Percentiles rank a stretch among this genome's conserved stretches.
phyloP scores from a whole-genome alignment of 2,329 filamentous ascomycete species.

The Talaromyces albobiverticillius region DNA sequence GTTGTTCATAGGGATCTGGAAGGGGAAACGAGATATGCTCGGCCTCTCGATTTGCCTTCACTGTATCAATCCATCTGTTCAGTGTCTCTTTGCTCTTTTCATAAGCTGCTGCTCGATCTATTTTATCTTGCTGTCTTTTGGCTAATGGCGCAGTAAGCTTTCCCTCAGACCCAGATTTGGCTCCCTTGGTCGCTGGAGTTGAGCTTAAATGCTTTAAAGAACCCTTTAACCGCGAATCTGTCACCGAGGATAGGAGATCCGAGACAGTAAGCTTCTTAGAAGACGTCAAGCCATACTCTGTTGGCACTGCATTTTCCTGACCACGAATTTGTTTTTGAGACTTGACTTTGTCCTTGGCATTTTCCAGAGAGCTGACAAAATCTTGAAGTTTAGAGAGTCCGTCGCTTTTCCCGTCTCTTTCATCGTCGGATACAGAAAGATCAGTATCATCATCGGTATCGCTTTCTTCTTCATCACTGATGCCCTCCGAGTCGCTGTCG shows the following conservation, averaged over 20 bases:
- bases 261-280: slow-evolving; percentile 70
- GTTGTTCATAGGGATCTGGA: slow-evolving; percentile 63
- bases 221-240: slow-evolving; percentile 73
- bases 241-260: slow-evolving; percentile 70
- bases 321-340: slow-evolving; percentile 39
- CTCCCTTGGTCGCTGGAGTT: slow-evolving; percentile 38
- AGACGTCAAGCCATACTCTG: slow-evolving; percentile 56
- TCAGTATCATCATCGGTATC: slow-evolving; percentile 52
- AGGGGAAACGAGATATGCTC: slow-evolving; percentile 89
- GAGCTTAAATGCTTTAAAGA: slow-evolving; percentile 68
- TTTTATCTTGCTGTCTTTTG: slow-evolving; percentile 78
- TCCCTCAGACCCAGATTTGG: slow-evolving; percentile 56
- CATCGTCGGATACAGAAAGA: slow-evolving; percentile 47
- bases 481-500: slow-evolving; percentile 25
- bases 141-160: slow-evolving; percentile 81
- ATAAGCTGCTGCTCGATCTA: slow-evolving; percentile 79
- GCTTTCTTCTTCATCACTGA: slow-evolving; percentile 41
- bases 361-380: slow-evolving; percentile 65
- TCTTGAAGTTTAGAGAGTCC: slow-evolving; percentile 64
- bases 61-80: slow-evolving; percentile 88
- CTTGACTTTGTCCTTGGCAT: slow-evolving; percentile 33
- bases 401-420: slow-evolving; percentile 45
- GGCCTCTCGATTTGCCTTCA: slow-evolving; percentile 87
- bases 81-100: slow-evolving; percentile 89
- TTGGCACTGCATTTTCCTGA: slow-evolving; percentile 62